A percentile compares a stretch with the other conserved stretches of the same genome.
These are phyloP conservation scores for Theobroma grandiflorum DNA, from an alignment of 441 rosid genomes.

Conservation along the genomic window DNA sequence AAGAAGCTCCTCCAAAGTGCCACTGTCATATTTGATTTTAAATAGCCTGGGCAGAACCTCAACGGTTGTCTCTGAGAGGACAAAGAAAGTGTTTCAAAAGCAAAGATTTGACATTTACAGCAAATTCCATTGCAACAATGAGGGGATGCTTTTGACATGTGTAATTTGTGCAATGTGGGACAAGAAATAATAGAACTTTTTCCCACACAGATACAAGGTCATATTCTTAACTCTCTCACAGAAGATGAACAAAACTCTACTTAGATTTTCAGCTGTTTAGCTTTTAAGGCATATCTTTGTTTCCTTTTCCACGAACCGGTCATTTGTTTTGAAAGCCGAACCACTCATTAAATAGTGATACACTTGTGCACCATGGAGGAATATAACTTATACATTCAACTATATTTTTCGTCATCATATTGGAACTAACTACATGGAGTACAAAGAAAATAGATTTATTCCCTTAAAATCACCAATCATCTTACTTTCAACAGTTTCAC, in stretches of 20 bases:
- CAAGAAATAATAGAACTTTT: neutral
- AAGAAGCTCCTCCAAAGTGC: constrained; percentile 54
- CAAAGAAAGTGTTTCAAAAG: constrained; percentile 11
- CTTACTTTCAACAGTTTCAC: constrained; percentile 10
- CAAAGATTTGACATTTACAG: constrained; percentile 7
- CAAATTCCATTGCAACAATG: neutral
- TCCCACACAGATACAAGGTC: neutral
- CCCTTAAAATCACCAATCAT: constrained; percentile 14
- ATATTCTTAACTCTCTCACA: neutral
- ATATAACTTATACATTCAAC: neutral
- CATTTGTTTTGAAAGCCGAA: neutral
- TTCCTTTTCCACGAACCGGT: constrained; percentile 10
- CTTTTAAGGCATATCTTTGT: neutral
- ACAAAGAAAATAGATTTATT: constrained; percentile 5
- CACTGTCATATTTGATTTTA: constrained; percentile 58
- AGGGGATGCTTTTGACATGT: neutral
- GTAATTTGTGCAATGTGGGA: neutral
- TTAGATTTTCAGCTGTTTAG: neutral
- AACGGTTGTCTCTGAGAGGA: constrained; percentile 46
- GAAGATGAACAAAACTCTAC: constrained; percentile 15
- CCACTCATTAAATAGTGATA: neutral
- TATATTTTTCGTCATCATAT: neutral
- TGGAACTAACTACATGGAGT: neutral
- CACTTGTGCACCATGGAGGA: neutral
- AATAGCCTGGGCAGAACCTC: constrained; percentile 57